phyloP scores from a whole-genome alignment of 2,329 filamentous ascomycete genomes.

The Paecilomyces dactylethromorphus region DNA sequence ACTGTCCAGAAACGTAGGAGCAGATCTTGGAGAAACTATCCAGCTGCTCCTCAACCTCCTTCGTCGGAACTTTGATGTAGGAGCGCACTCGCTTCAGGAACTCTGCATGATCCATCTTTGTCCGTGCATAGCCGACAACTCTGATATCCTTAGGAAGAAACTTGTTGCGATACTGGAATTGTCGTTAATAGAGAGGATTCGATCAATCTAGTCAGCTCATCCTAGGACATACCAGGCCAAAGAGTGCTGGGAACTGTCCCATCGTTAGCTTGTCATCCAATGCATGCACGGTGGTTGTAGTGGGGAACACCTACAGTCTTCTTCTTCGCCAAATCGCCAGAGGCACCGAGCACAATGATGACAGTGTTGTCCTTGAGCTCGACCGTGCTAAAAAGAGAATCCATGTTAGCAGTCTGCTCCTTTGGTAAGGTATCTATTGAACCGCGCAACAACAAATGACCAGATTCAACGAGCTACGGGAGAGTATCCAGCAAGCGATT shows the following conservation, averaged over 20 bases:
- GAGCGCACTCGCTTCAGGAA: constrained; percentile 91
- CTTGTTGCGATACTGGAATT: constrained; percentile 83
- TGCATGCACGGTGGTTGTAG: not conserved
- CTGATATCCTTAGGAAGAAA: constrained; percentile 94
- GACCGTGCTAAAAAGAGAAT: constrained; percentile 57
- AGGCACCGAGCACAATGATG: constrained; percentile 93
- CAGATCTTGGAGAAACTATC: constrained; percentile 83
- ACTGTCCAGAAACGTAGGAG: constrained; percentile 94
- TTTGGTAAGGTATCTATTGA: not conserved
- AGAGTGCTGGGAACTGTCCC: constrained; percentile 83
- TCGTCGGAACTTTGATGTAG: constrained; percentile 97
- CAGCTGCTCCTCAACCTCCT: constrained; percentile 93
- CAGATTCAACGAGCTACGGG: not conserved
- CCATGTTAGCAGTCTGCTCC: constrained; percentile 26
- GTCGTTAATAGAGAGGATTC: constrained; percentile 9
- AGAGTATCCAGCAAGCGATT: not conserved
- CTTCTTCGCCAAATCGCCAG: constrained; percentile 98
- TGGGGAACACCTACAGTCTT: constrained; percentile 68
- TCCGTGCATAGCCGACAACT: constrained; percentile 97
- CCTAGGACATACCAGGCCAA: constrained; percentile 74
- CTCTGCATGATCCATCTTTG: constrained; percentile 98
- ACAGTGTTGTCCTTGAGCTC: constrained; percentile 99
- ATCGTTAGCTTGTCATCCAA: constrained; percentile 13
- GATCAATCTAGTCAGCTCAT: not conserved
- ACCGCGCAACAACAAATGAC: not conserved